Conservation (phyloP, 2,329 filamentous ascomycete genomes). For the Curvularia verruculosa region DNA sequence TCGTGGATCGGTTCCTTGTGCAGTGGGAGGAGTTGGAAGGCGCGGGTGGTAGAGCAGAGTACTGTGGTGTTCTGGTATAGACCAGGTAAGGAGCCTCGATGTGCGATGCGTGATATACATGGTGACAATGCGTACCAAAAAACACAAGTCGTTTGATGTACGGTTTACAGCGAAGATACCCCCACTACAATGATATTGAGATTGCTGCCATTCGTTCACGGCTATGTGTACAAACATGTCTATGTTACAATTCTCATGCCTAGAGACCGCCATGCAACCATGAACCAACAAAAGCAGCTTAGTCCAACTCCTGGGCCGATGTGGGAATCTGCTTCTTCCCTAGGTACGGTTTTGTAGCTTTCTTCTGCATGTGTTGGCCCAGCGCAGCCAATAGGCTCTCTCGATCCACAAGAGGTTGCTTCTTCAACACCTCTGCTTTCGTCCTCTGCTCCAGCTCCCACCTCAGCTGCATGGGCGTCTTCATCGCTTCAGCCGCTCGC, state of each 20-base stretch:
- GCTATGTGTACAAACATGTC: slow-evolving; percentile 32
- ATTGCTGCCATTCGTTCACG: slow-evolving; percentile 8
- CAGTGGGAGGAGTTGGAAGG: slow-evolving; percentile 73
- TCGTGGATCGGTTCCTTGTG: slow-evolving; percentile 81
- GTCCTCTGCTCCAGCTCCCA: slow-evolving; percentile 39
- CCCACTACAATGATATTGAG: slow-evolving; percentile 1
- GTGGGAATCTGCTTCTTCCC: slow-evolving; percentile 19
- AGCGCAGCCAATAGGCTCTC: slow-evolving; percentile 50
- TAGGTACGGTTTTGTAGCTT: slow-evolving; percentile 21
- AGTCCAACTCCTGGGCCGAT: slow-evolving; percentile 20
- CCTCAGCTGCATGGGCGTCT: slow-evolving; percentile 44
- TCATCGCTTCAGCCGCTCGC: slow-evolving; percentile 34
- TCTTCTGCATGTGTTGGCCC: slow-evolving; percentile 49
- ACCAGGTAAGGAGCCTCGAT: background rate
- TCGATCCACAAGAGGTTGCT: slow-evolving; percentile 32
- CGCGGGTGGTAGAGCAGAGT: slow-evolving; percentile 50
- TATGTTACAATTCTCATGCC: slow-evolving; percentile 20
- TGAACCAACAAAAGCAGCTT: slow-evolving; percentile 1
- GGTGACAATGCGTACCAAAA: background rate
- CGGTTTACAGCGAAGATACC: slow-evolving; percentile 21
- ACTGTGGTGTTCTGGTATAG: slow-evolving; percentile 51
- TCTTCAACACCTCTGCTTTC: slow-evolving; percentile 29
- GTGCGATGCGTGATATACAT: background rate
- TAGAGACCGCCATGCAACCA: background rate
- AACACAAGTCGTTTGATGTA: slow-evolving; percentile 14